Evolutionary conservation across 2,329 filamentous ascomycete genomes (phyloP).

Genomic region (Cyphellophora attinorum): DNA sequence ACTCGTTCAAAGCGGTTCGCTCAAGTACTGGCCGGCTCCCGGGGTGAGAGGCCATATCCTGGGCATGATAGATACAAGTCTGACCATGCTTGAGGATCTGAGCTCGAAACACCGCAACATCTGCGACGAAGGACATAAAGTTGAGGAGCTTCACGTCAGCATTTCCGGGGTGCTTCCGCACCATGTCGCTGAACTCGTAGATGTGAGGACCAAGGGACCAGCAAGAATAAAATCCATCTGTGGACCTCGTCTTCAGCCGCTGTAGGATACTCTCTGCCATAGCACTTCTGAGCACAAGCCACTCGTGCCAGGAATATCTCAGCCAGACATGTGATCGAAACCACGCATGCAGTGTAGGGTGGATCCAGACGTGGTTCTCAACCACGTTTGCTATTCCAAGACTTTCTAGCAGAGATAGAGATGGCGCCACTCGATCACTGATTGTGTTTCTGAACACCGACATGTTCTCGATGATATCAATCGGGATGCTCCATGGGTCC

Average conservation of each 20-base stretch:
- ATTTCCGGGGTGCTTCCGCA: too few relatives aligned
- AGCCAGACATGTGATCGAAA: not conserved
- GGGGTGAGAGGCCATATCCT: too few relatives aligned
- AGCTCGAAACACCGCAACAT: not conserved
- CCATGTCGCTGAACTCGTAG: not conserved
- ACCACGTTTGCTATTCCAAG: not conserved
- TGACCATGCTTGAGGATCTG: too few relatives aligned
- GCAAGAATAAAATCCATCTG: not conserved
- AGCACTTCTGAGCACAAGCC: not conserved
- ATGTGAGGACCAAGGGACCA: not conserved
- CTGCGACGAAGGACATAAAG: not conserved
- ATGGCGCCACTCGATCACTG: not conserved
- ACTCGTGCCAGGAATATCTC: not conserved
- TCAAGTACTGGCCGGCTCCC: too few relatives aligned
- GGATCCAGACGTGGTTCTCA: not conserved
- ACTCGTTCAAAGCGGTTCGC: too few relatives aligned
- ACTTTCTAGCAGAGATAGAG: not conserved
- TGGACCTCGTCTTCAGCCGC: not conserved
- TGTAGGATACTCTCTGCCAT: not conserved
- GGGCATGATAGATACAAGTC: too few relatives aligned
- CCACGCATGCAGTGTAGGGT: not conserved
- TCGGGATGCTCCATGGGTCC: slow-evolving; percentile 4
- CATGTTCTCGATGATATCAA: slow-evolving; percentile 4
- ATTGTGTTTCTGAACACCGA: slow-evolving; percentile 2
- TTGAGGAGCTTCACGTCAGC: too few relatives aligned